phyloP scores from a whole-genome alignment of 1,284 basidiomycete genomes.

The Rhodotorula mucilaginosa region DNA sequence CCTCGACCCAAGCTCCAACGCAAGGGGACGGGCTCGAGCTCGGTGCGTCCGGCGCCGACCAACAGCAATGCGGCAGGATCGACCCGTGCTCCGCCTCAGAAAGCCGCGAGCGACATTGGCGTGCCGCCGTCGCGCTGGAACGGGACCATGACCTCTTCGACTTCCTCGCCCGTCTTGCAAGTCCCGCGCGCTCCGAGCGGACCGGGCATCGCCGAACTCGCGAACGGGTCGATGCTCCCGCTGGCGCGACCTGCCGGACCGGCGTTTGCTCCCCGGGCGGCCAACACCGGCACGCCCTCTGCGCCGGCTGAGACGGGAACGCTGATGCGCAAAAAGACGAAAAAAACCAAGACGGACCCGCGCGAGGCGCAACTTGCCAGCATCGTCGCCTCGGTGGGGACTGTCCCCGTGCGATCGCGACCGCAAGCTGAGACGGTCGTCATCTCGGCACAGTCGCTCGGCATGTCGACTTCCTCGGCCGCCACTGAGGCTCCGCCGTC shows the following conservation, averaged over 20 bases:
- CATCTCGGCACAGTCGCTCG: slow-evolving; percentile 37
- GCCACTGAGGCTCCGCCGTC: slow-evolving; percentile 3
- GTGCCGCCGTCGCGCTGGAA: slow-evolving; percentile 6
- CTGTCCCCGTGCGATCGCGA: neutral
- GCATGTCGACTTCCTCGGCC: slow-evolving; percentile 21
- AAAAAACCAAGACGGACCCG: slow-evolving; percentile 10
- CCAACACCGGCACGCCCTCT: neutral
- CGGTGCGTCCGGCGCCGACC: slow-evolving; percentile 10
- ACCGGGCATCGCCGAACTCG: slow-evolving; percentile 15
- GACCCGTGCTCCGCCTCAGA: slow-evolving; percentile 23
- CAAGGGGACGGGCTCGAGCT: slow-evolving; percentile 24
- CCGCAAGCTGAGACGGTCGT: slow-evolving; percentile 23
- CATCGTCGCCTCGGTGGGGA: neutral
- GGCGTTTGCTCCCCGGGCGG: neutral
- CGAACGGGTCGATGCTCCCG: slow-evolving; percentile 5
- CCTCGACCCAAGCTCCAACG: slow-evolving; percentile 6
- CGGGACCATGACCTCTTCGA: neutral
- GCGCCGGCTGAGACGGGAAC: slow-evolving; percentile 23
- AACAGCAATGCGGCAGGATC: neutral
- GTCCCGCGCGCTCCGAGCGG: slow-evolving; percentile 9
- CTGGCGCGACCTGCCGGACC: neutral
- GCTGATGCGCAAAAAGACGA: slow-evolving; percentile 34
- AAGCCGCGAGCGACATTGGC: slow-evolving; percentile 38
- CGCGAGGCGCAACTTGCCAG: slow-evolving; percentile 1
- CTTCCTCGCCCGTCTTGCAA: neutral